These are phyloP conservation scores for Verticillium zaregamsianum DNA, from an alignment of 2,329 filamentous ascomycete species.

Conservation along the genomic window DNA sequence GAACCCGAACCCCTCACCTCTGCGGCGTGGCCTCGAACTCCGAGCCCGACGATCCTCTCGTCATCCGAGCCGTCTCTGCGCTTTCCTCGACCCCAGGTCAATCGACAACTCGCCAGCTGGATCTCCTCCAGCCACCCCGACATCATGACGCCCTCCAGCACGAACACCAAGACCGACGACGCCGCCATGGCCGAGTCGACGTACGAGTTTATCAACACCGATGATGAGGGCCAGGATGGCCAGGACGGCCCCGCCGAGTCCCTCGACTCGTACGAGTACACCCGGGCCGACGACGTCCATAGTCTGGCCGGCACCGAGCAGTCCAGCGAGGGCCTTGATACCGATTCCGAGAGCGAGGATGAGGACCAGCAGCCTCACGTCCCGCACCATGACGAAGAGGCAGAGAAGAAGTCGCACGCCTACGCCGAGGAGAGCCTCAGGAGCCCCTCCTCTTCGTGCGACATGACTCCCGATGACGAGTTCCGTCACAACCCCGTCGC, in stretches of 20 bases:
- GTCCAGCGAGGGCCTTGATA: constrained; percentile 34
- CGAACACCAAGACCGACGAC: constrained; percentile 30
- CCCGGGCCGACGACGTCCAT: constrained; percentile 46
- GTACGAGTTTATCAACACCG: constrained; percentile 53
- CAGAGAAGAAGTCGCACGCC: constrained; percentile 19
- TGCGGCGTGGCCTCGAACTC: background rate
- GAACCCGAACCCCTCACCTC: constrained; percentile 18
- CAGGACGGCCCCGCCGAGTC: constrained; percentile 40
- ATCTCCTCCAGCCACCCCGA: constrained; percentile 53
- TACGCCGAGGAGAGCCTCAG: constrained; percentile 46
- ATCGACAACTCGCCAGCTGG: constrained; percentile 54
- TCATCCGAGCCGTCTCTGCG: constrained; percentile 47
- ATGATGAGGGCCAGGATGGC: constrained; percentile 49
- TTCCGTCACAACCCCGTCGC: constrained; percentile 8
- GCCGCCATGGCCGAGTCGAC: constrained; percentile 51
- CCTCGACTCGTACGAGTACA: constrained; percentile 44
- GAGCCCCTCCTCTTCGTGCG: constrained; percentile 28
- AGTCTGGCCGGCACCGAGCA: constrained; percentile 46
- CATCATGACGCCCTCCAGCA: constrained; percentile 46
- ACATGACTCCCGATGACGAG: constrained; percentile 15
- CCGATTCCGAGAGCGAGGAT: constrained; percentile 8
- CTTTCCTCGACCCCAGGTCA: constrained; percentile 54
- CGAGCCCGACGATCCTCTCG: constrained; percentile 20
- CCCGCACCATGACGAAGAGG: constrained; percentile 26
- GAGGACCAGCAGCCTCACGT: background rate